Base-by-base conservation (phyloP, 139 green algal genomes). In the Ettlia oleoabundans region DNA sequence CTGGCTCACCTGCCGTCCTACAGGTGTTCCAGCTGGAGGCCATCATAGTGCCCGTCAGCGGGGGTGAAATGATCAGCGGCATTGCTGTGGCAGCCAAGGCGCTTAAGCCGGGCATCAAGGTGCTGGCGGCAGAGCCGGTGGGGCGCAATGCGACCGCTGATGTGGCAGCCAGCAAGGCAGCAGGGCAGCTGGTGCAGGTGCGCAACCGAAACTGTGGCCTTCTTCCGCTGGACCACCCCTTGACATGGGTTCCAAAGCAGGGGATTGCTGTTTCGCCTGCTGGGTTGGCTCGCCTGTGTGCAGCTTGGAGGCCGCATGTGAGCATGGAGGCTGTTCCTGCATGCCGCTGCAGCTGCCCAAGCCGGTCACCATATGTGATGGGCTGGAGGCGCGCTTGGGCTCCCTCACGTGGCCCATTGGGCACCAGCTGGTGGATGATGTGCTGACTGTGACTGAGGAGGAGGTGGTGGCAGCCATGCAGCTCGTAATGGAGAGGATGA, bases 401-500 rank as follows among this genome's bases (percentile, higher is more conserved):
- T 76, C 89, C 66, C 86, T 95, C 24, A 98, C 94, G 2, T 98
- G 93, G 93, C 92, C 92, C 22, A 82, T 95, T 28, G 82, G 98
- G 38, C 70, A 89, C 1, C 89, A 95, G 55, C 41, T 91, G 26
- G 94, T 97, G 69, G 92, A 97, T 42, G 88, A 26, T 0, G 94
- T 95, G 37, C 66, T 98, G 8, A 86, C 81, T 0, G 82, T 95
- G 1, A 68, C 68, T 0, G 94, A 97, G 76, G 47, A 82, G 18
- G 89, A 98, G 43, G 95, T 98, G 15, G 81, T 97, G 43, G 69
- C 41, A 0, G 94, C 94, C 38, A 98, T 98, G 94, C 85, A 76
- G 80, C 81, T 95, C 7, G 64, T 90, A 9, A 94, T 90, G 66
- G 91, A 97, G 80, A 77, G 90, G 4, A 85, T 94, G 68, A 95